Evolutionary conservation across 75 land plant species (phyloP), one percentile per base, ranked within the genome.

Genomic region (Larix kaempferi): DNA sequence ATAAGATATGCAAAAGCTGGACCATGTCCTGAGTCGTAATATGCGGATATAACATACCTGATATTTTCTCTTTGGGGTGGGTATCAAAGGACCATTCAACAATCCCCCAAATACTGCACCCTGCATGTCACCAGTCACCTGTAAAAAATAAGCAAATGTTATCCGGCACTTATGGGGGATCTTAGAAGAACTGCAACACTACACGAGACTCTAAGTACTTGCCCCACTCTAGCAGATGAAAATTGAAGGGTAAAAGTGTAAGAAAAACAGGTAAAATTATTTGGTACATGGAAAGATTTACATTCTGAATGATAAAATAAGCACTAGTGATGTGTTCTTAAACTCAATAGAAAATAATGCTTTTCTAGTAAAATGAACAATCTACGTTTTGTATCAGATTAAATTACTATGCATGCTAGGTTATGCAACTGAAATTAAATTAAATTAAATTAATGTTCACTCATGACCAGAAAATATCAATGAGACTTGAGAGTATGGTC

Each of bases 71-170:
- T 89, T 97, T 16, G 94, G 81, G 15, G 95, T 88, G 2, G 99
- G 95, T 37, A 84, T 89, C 84, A 94, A 58, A 17, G 99, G 95
- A 63, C 92, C 82, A 37, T 94, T 88, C 59, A 97, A 82, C 55
- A 97, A 77, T 6, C 91, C 98, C 59, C 99, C 98, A 91, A 97
- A 97, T 19, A 92, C 83, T 60, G 99, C 94, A 71, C 99, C 99
- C 78, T 91, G 77, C 77, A 7, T 85, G 81, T 97, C 99, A 21
- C 98, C 95, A 66, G 77, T 84, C 73, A 94, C 86, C 98, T 95
- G 76, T 19, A 74, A 69, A 59, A 57, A 64, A 2, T 13, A 35
- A 71, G 26, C 5, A n/a, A 22, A n/a, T 71, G 8, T 71, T 25
- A 71, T 64, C 39, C 33, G 67, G 39, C 35, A 29, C 39, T 64